Percentiles rank a stretch among this genome's conserved stretches.
Evolutionary conservation across 176 grass and related monocot species (phyloP).

Genomic region (Hyparrhenia diplandra): DNA sequence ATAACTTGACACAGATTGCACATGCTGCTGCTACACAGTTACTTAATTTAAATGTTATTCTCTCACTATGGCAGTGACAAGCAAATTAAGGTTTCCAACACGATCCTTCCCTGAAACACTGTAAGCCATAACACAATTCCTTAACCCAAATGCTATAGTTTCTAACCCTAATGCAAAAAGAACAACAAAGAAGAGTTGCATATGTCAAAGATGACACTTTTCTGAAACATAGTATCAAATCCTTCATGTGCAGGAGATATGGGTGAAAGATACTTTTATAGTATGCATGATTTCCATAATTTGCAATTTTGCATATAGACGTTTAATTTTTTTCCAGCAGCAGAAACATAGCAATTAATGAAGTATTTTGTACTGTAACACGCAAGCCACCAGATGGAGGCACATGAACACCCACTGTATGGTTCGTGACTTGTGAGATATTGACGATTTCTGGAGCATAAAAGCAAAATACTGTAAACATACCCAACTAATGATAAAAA

Average conservation of each 20-base stretch:
- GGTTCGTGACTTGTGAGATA: neutral
- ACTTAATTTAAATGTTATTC: neutral
- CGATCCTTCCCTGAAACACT: neutral
- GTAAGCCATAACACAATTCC: neutral
- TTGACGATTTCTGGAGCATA: conserved; percentile 11
- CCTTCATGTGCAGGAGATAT: neutral
- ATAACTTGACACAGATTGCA: neutral
- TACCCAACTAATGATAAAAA: neutral
- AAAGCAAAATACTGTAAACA: neutral
- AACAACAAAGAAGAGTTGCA: neutral
- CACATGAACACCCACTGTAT: neutral
- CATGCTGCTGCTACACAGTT: neutral
- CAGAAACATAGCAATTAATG: neutral
- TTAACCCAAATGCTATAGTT: neutral
- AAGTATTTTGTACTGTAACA: neutral
- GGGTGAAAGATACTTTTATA: neutral
- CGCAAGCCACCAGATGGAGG: neutral
- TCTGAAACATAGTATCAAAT: neutral
- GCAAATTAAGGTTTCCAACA: neutral
- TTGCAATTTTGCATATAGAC: no score
- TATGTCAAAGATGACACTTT: neutral
- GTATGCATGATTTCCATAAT: neutral
- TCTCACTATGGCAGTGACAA: neutral
- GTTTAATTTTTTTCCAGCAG: neutral
- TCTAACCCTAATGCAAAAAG: neutral